These are phyloP conservation scores for Wickerhamiella shivajii DNA, from an alignment of 805 yeast species.

Conservation along the genomic window DNA sequence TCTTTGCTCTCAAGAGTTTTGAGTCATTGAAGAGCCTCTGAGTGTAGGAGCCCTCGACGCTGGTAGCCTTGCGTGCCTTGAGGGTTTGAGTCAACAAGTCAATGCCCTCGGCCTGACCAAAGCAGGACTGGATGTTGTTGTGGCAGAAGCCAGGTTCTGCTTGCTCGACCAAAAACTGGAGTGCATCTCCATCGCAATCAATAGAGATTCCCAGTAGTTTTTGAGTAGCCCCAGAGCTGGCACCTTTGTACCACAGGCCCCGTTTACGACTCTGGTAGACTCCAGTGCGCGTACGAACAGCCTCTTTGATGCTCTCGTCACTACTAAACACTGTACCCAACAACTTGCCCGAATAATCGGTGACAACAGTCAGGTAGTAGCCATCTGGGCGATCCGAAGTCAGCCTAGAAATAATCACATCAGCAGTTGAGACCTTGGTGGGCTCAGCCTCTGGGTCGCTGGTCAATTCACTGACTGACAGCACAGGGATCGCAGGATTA, in stretches of 20 bases:
- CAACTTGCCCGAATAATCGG: conserved; percentile 50
- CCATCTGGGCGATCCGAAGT: conserved; percentile 80
- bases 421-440: conserved; percentile 26
- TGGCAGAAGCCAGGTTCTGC: conserved; percentile 88
- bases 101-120: conserved; percentile 57
- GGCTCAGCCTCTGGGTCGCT: conserved; percentile 11
- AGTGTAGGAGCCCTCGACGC: conserved; percentile 93
- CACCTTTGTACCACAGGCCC: conserved; percentile 93
- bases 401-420: conserved; percentile 36
- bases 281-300: conserved; percentile 69
- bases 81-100: conserved; percentile 53
- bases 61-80: conserved; percentile 41
- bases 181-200: conserved; percentile 89
- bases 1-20: conserved; percentile 59
- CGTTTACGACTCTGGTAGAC: conserved; percentile 84
- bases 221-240: conserved; percentile 93
- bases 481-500: conserved; percentile 15
- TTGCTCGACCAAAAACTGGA: conserved; percentile 77
- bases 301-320: conserved; percentile 61
- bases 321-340: conserved; percentile 90
- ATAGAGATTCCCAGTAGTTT: conserved; percentile 45
- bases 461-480: conserved; percentile 13
- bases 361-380: conserved; percentile 70
- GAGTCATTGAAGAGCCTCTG: conserved; percentile 72
- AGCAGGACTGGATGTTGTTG: conserved; percentile 66